Percentiles rank a stretch among this genome's conserved stretches.
Evolutionary conservation across 768 basidiomycete genomes (phyloP).

Genomic region (Rubroboletus pulcherrimus): DNA sequence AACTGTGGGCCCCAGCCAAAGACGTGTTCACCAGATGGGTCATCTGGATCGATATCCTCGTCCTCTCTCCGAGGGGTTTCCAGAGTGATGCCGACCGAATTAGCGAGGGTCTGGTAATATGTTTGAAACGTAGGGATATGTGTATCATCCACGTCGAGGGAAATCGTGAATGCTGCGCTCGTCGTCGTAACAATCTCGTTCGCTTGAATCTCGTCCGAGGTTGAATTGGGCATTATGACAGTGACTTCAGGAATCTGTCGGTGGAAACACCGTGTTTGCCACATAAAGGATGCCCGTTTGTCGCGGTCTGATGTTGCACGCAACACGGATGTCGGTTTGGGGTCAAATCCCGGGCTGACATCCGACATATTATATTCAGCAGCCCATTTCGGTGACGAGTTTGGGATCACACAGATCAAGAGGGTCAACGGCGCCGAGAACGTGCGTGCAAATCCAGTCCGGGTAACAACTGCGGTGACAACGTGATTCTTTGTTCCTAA

Average conservation of each 20-base stretch:
- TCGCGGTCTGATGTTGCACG: not conserved
- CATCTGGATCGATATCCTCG: slow-evolving; percentile 5
- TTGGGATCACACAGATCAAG: not conserved
- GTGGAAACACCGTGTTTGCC: too few relatives aligned
- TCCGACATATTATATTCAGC: not conserved
- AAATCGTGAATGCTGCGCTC: slow-evolving; percentile 4
- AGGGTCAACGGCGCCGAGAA: not conserved
- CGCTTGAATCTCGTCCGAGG: slow-evolving; percentile 2
- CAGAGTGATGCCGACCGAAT: not conserved
- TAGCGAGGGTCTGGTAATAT: slow-evolving; percentile 13
- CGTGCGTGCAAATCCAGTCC: slow-evolving; percentile 12
- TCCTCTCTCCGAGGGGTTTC: not conserved
- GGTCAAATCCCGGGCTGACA: rapidly evolving
- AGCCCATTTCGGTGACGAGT: slow-evolving; percentile 6
- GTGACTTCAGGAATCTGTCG: not conserved
- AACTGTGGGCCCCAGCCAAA: not conserved
- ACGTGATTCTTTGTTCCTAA: not conserved
- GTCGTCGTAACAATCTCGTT: slow-evolving; percentile 3
- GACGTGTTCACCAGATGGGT: not conserved
- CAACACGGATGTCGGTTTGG: not conserved
- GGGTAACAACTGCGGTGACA: slow-evolving; percentile 1
- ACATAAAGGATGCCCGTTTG: too few relatives aligned
- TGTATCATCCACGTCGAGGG: not conserved
- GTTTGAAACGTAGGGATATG: slow-evolving; percentile 10
- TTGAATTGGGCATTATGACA: slow-evolving; percentile 7